Evolutionary conservation across 495 filamentous ascomycete species (phyloP).

Genomic region (Lepraria neglecta): DNA sequence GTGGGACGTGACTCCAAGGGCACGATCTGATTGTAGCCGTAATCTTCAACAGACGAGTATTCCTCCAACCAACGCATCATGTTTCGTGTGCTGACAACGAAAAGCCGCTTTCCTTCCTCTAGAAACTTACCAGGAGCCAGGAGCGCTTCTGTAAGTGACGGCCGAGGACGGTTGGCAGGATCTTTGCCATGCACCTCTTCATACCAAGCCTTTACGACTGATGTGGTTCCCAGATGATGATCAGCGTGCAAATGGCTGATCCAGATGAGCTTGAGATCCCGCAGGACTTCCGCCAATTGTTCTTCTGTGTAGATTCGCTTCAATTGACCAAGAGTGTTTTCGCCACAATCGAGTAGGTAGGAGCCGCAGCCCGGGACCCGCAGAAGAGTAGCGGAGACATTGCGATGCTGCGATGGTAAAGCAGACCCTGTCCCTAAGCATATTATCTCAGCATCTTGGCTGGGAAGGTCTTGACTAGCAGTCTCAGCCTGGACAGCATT

Average conservation of each 20-base stretch:
- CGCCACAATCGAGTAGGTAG: slow-evolving; percentile 85
- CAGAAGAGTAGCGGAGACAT: slow-evolving; percentile 83
- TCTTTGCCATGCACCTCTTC: slow-evolving; percentile 39
- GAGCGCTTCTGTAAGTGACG: slow-evolving; percentile 19
- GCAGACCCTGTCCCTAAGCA: slow-evolving; percentile 87
- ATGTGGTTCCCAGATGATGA: slow-evolving; percentile 80
- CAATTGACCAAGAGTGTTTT: slow-evolving; percentile 89
- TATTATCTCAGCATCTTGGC: slow-evolving; percentile 71
- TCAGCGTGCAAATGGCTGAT: slow-evolving; percentile 95
- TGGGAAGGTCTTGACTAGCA: slow-evolving; percentile 47
- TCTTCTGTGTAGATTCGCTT: slow-evolving; percentile 59
- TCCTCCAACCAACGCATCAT: slow-evolving; percentile 73
- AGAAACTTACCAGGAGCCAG: slow-evolving; percentile 34
- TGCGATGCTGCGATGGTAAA: slow-evolving; percentile 84
- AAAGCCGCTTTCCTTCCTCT: slow-evolving; percentile 44
- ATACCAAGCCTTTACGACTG: slow-evolving; percentile 75
- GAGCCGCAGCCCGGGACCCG: slow-evolving; percentile 76
- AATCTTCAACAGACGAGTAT: slow-evolving; percentile 70
- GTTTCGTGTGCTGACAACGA: slow-evolving; percentile 53
- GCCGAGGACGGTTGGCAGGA: slow-evolving; percentile 16
- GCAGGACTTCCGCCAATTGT: slow-evolving; percentile 61
- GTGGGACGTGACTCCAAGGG: slow-evolving; percentile 38
- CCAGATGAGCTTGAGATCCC: slow-evolving; percentile 78
- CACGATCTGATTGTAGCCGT: slow-evolving; percentile 56
- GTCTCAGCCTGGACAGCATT: slow-evolving; percentile 37